Conservation (phyloP, 768 basidiomycete species). For the Collybia sordida region DNA sequence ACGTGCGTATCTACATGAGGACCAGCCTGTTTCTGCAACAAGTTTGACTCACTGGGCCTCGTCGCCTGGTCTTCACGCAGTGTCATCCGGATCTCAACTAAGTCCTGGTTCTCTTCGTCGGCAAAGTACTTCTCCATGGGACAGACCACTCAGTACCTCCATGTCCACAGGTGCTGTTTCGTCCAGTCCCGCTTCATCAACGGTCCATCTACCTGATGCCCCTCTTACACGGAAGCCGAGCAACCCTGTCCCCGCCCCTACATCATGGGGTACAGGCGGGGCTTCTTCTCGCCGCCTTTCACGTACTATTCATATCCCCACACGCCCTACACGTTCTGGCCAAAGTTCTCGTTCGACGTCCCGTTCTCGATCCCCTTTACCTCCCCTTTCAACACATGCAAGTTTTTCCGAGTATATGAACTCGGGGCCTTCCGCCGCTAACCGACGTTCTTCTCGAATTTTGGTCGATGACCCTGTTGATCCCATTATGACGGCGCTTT, state of each 20-base stretch:
- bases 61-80: slow-evolving; percentile 58
- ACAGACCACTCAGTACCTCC: slow-evolving; percentile 55
- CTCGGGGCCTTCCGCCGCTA: slow-evolving; percentile 43
- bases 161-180: slow-evolving; percentile 54
- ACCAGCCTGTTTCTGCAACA: slow-evolving; percentile 28
- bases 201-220: slow-evolving; percentile 60
- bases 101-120: slow-evolving; percentile 71
- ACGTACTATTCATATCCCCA: slow-evolving; percentile 77
- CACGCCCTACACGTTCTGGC: slow-evolving; percentile 64
- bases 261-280: slow-evolving; percentile 56
- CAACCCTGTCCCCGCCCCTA: slow-evolving; percentile 41
- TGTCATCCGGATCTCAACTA: slow-evolving; percentile 62
- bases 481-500: slow-evolving; percentile 87
- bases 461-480: slow-evolving; percentile 84
- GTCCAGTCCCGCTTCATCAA: slow-evolving; percentile 62
- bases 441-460: slow-evolving; percentile 79
- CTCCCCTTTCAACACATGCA: slow-evolving; percentile 61
- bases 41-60: slow-evolving; percentile 55
- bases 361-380: slow-evolving; percentile 90
- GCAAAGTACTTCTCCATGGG: slow-evolving; percentile 66
- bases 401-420: slow-evolving; percentile 59
- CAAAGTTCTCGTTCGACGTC: slow-evolving; percentile 93
- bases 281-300: slow-evolving; percentile 79
- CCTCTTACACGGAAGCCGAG: slow-evolving; percentile 66
- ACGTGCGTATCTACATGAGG: slow-evolving; percentile 64